Conservation (phyloP, 139 green algal species). For the Coccomyxa sp. region DNA sequence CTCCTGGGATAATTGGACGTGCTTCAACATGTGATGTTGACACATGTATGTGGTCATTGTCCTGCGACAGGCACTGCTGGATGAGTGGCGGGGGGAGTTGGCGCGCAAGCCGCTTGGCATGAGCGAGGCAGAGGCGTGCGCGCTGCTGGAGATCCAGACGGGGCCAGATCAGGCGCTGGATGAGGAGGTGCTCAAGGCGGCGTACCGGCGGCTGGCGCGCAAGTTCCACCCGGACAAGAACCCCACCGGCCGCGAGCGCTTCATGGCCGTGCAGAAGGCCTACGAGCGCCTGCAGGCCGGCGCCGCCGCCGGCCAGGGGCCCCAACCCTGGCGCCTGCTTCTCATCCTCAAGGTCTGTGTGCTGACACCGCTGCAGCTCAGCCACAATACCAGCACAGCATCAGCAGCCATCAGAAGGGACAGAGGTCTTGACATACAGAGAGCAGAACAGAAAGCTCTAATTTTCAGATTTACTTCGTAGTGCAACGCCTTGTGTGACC, state of each 20-base stretch:
- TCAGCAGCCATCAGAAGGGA: no score
- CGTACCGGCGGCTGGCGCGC: slow-evolving; percentile 63
- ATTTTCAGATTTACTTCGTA: no score
- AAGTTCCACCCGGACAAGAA: slow-evolving; percentile 95
- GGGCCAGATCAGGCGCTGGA: slow-evolving; percentile 18
- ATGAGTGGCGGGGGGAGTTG: slow-evolving; percentile 80
- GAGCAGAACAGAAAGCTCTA: no score
- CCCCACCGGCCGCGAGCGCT: slow-evolving; percentile 74
- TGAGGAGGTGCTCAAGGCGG: slow-evolving; percentile 78
- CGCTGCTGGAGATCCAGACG: slow-evolving; percentile 54
- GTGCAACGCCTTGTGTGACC: no score
- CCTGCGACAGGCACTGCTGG: slow-evolving; percentile 66
- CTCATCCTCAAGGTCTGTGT: slow-evolving; percentile 63
- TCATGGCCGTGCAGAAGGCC: slow-evolving; percentile 76
- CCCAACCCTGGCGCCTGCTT: slow-evolving; percentile 76
- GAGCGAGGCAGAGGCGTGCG: slow-evolving; percentile 57
- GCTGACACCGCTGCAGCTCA: background rate
- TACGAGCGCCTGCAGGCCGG: slow-evolving; percentile 86
- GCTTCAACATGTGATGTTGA: no score
- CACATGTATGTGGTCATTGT: no score
- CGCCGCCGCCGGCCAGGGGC: slow-evolving; percentile 44
- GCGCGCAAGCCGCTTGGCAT: slow-evolving; percentile 65
- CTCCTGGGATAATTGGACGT: no score
- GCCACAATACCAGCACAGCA: no score
- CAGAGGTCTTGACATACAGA: no score